Evolutionary conservation across 805 yeast genomes (phyloP), one percentile per base, ranked within the genome.

Genomic region (Lipomyces mesembrius): DNA sequence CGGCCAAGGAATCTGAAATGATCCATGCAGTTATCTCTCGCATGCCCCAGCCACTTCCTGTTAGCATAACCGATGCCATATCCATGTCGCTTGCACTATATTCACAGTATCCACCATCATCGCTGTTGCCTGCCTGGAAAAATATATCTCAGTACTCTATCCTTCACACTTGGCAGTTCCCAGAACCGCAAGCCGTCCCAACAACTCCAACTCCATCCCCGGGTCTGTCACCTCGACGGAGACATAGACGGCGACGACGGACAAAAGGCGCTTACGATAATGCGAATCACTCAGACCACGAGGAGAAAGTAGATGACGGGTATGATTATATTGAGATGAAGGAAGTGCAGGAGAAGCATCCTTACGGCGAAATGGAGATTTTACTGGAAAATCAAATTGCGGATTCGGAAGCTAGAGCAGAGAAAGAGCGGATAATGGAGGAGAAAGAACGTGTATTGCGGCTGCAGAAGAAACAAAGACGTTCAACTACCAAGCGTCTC

Each of bases 1-100:
- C 53, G 39, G 79, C 75, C 3, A 77, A 78, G 57, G 80, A 78
- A 11, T 73, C 75, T 3, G 86, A 81, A 46, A 75, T 79, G 9
- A 73, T 83, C 43, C 86, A 84, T 71, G 79, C 80, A 46, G 67
- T 77, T 1, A 71, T 82, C 17, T 72, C 79, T 7, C 77, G 74
- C n/a, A 68, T 77, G 17, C 71, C 71, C 1, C 63, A 63, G 56
- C 67, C 70, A 3, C 34, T 69, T 72, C 75, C 27, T 66, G 64
- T 65, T 39, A 62, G 64, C 17, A 62, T 71, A 27, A 59, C 71
- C 14, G 75, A 73, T 29, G 62, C 69, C 3, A 59, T 68, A 12
- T 70, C 75, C 9, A 60, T 61, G 25, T 75, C 78, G 3, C 52
- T 61, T 17, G 64, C 64, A 3, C 54, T 75, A 22, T 59, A 56